Percentiles rank a stretch among this genome's conserved stretches.
phyloP scores from a whole-genome alignment of 139 green algal species.

The Chlorella sp. region DNA sequence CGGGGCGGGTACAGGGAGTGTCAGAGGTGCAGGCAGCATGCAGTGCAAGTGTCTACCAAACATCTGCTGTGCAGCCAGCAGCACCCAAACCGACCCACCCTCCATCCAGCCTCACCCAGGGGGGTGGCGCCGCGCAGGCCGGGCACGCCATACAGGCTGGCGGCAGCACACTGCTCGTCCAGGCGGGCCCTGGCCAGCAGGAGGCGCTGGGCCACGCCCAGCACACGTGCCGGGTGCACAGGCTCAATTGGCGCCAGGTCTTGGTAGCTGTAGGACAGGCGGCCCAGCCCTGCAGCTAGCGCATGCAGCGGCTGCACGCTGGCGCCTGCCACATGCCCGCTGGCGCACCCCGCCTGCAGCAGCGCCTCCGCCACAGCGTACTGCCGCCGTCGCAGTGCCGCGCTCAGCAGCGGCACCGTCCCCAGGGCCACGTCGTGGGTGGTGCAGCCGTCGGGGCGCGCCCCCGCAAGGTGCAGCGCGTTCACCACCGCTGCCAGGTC shows the following conservation, averaged over 20 bases:
- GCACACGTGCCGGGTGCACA: not conserved
- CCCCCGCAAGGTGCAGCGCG: not conserved
- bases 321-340: no score
- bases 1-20: not conserved
- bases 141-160: no score
- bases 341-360: not conserved
- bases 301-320: constrained; percentile 5
- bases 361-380: not conserved
- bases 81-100: no score
- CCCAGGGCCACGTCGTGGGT: not conserved
- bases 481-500: not conserved
- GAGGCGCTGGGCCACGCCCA: not conserved
- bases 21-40: not conserved
- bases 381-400: not conserved
- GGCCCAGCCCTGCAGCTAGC: not conserved
- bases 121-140: no score
- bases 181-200: not conserved
- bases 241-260: no score
- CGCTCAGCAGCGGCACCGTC: not conserved
- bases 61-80: no score
- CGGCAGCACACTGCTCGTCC: not conserved
- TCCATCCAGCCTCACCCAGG: no score
- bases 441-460: not conserved
- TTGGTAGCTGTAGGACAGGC: not conserved
- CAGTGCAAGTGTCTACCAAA: no score